Conservation (phyloP, 2,329 filamentous ascomycete genomes). For the Dactylellina parvicollis region DNA sequence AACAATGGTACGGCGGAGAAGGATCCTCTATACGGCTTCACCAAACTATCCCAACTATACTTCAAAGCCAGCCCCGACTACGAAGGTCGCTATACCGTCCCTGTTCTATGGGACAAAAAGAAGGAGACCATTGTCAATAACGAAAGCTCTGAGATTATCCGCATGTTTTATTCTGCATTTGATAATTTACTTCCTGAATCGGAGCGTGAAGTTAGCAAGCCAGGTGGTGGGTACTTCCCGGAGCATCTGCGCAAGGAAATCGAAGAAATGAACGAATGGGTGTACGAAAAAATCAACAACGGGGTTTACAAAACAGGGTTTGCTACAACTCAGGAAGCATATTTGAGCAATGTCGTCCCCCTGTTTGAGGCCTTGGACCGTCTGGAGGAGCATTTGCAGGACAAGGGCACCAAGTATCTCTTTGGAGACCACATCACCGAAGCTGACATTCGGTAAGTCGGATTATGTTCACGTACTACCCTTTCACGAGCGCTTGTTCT, state of each 20-base stretch:
- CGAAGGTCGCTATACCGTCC: constrained; percentile 83
- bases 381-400: constrained; percentile 62
- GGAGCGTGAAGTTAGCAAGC: constrained; percentile 69
- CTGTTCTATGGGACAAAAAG: constrained; percentile 83
- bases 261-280: constrained; percentile 42
- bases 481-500: not conserved
- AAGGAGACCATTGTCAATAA: constrained; percentile 83
- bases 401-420: constrained; percentile 70
- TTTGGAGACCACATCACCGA: constrained; percentile 82
- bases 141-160: constrained; percentile 89
- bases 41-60: constrained; percentile 81
- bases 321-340: constrained; percentile 82
- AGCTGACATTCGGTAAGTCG: constrained; percentile 73
- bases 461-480: not conserved
- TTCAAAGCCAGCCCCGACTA: constrained; percentile 78
- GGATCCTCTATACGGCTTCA: constrained; percentile 76
- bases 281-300: constrained; percentile 71
- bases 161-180: constrained; percentile 87
- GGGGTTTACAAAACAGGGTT: constrained; percentile 76
- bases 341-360: constrained; percentile 65
- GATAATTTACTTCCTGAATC: constrained; percentile 67
- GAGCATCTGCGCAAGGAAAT: constrained; percentile 39
- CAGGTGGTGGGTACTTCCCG: constrained; percentile 29
- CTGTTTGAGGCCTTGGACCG: constrained; percentile 48
- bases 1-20: constrained; percentile 58